phyloP scores from a whole-genome alignment of 1,284 basidiomycete species.

The Volvariella volvacea region DNA sequence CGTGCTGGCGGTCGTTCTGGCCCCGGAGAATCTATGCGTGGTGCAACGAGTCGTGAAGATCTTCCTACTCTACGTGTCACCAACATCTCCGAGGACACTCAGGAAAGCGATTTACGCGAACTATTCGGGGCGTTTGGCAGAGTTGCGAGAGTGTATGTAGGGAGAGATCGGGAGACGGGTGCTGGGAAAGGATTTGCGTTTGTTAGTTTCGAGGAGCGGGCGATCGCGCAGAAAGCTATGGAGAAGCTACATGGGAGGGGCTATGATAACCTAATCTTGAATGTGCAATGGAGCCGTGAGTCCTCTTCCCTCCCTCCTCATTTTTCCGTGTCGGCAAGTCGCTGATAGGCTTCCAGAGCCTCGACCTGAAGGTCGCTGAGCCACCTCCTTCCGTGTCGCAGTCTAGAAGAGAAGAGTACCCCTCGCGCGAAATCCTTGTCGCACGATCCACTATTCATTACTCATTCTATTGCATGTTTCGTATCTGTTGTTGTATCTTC shows the following conservation, averaged over 20 bases:
- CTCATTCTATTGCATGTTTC: too few species aligned
- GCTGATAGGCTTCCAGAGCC: constrained; percentile 20
- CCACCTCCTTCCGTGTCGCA: too few species aligned
- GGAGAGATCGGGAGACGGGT: constrained; percentile 92
- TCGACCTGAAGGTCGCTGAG: constrained; percentile 20
- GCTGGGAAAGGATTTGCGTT: constrained; percentile 95
- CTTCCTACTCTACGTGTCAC: constrained; percentile 96
- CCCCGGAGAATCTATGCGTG: constrained; percentile 78
- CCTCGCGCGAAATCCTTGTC: too few species aligned
- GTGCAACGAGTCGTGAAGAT: constrained; percentile 71
- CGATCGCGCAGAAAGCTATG: constrained; percentile 82
- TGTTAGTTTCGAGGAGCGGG: constrained; percentile 86
- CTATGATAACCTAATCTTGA: constrained; percentile 85
- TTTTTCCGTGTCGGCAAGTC: constrained; percentile 3
- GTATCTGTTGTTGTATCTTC: too few species aligned
- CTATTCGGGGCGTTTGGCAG: constrained; percentile 84
- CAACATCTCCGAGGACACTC: constrained; percentile 93
- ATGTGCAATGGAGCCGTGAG: constrained; percentile 84
- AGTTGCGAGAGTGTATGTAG: constrained; percentile 88
- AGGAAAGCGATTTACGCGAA: constrained; percentile 91
- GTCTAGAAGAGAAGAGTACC: too few species aligned
- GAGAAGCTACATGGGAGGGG: constrained; percentile 91
- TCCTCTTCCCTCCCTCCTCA: constrained; percentile 13
- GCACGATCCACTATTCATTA: too few species aligned
- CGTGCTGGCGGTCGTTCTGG: constrained; percentile 56